These are phyloP conservation scores for Ramalina intermedia DNA, from an alignment of 495 filamentous ascomycete genomes.

Conservation along the genomic window DNA sequence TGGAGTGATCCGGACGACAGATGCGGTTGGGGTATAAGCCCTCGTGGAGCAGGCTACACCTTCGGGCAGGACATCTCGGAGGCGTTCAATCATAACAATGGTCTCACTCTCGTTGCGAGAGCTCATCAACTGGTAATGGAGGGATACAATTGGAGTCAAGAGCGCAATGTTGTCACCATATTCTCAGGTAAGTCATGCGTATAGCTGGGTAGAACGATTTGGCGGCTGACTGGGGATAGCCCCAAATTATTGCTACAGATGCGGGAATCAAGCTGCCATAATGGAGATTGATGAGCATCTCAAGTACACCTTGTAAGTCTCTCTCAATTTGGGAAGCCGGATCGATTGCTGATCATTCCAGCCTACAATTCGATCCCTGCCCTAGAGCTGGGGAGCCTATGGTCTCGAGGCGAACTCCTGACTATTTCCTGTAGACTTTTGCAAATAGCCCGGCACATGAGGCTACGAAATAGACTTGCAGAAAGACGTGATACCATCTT, in stretches of 20 bases:
- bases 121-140: constrained; percentile 99
- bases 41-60: constrained; percentile 90
- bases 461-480: too few species aligned
- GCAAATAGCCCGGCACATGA: too few species aligned
- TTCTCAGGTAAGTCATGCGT: constrained; percentile 58
- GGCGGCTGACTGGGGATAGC: constrained; percentile 35
- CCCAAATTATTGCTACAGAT: constrained; percentile 95
- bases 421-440: constrained; percentile 76
- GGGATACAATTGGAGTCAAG: constrained; percentile 96
- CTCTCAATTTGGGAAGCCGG: background rate
- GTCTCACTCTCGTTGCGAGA: constrained; percentile 78
- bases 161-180: constrained; percentile 94
- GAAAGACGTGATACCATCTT: too few species aligned
- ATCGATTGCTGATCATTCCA: constrained; percentile 23
- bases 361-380: constrained; percentile 98
- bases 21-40: constrained; percentile 91
- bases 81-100: constrained; percentile 84
- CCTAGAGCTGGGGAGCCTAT: constrained; percentile 94
- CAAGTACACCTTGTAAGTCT: constrained; percentile 96
- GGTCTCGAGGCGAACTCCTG: constrained; percentile 92
- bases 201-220: background rate
- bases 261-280: constrained; percentile 96
- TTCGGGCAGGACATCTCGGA: constrained; percentile 96
- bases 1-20: constrained; percentile 99
- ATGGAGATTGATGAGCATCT: constrained; percentile 99